Evolutionary conservation across 768 basidiomycete genomes (phyloP), one percentile per base, ranked within the genome.

Genomic region (Baorangia bicolor): DNA sequence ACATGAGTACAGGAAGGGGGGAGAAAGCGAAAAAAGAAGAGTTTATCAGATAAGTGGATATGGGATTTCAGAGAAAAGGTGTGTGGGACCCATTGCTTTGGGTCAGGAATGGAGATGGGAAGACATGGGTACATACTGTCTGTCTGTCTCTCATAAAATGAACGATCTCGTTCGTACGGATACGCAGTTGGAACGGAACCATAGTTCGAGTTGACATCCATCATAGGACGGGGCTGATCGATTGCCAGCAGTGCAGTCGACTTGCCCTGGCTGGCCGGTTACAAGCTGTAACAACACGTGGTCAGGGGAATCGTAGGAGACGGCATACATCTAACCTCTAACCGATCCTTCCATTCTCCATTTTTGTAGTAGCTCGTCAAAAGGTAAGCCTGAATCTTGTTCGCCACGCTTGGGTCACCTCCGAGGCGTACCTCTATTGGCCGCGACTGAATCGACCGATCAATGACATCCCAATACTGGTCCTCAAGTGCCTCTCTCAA

Each of bases 371-470:
- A 91, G 60, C 83, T 76, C 49, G 98, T 85, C 25, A 88, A 76
- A 28, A 95, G 75, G 69, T 92, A 98, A 0, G 94, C 94, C 11
- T 94, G 78, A 40, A 98, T 84, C 69, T 90, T 93, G 78, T 98
- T 97, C 30, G 85, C 78, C 13, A 94, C 78, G 55, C 90, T 92
- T 0, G 96, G 96, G 54, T 94, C 89, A 25, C 96, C 96, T 16
- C 96, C 96, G 5, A 99, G 78, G 38, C 81, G 78, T 1, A 96
- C 96, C 61, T 97, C 91, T 49, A 83, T 80, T 0, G 93, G 92
- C 12, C 91, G 77, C 2, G 89, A 81, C 51, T 91, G 88, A 16
- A 99, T 79, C 0, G 89, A 89, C 40, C 87, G 82, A 55, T 95
- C 92, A 49, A 99, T 64, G 21, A 92, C 78, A 53, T 89, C 85